Percentiles rank a stretch among this genome's conserved stretches.
phyloP scores from a whole-genome alignment of 768 basidiomycete genomes.

The Tephrocybe rancida region DNA sequence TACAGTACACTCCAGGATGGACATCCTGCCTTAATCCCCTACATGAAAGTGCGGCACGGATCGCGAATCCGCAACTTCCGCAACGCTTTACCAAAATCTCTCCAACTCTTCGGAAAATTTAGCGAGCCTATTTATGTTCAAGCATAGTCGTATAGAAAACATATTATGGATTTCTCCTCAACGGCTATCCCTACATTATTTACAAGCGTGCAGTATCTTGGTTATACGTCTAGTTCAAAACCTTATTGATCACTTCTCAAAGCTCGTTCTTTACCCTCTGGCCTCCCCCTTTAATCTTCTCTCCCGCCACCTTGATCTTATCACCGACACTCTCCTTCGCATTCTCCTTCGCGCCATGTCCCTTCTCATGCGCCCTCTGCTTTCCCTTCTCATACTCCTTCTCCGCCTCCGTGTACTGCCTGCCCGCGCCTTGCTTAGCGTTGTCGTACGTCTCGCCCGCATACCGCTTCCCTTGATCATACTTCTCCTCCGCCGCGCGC shows the following conservation, averaged over 20 bases:
- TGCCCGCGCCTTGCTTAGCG: conserved; percentile 21
- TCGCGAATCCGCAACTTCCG: too few species aligned
- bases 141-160: too few species aligned
- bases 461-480: conserved; percentile 24
- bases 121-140: too few species aligned
- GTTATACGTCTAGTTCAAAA: background rate
- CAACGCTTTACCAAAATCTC: too few species aligned
- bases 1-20: too few species aligned
- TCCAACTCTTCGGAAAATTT: too few species aligned
- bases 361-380: conserved; percentile 33
- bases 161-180: too few species aligned
- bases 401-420: conserved; percentile 13
- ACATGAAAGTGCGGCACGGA: too few species aligned
- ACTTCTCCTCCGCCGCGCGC: conserved; percentile 30
- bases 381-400: conserved; percentile 21
- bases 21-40: too few species aligned
- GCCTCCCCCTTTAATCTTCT: conserved; percentile 37
- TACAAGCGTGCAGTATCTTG: background rate
- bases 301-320: conserved; percentile 37
- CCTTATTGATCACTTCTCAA: conserved; percentile 16
- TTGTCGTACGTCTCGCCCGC: conserved; percentile 28
- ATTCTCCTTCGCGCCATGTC: conserved; percentile 27
- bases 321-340: conserved; percentile 36
- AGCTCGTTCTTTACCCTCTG: conserved; percentile 43
- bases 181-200: too few species aligned